Conservation (phyloP, 2,329 filamentous ascomycete species). For the Cladorrhinum sp. region DNA sequence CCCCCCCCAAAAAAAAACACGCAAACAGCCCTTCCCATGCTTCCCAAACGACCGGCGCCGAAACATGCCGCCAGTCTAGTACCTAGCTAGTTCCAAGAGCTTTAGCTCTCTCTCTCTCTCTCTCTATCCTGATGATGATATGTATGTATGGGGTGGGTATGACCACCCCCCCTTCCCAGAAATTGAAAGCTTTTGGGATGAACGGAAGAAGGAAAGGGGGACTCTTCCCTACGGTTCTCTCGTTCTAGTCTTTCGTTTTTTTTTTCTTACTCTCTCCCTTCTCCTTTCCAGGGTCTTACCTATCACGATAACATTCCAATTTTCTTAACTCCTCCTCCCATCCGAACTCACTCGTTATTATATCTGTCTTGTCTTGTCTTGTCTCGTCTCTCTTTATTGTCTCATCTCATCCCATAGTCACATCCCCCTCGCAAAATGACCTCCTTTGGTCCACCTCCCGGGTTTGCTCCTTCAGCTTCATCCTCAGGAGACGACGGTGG, state of each 20-base stretch:
- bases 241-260: background rate
- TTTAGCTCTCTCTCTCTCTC: background rate
- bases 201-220: background rate
- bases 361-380: background rate
- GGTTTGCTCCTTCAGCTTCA: slow-evolving; percentile 19
- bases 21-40: background rate
- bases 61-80: background rate
- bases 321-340: background rate
- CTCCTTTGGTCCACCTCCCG: background rate
- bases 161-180: background rate
- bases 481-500: slow-evolving; percentile 17
- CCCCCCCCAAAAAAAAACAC: background rate
- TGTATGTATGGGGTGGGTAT: background rate
- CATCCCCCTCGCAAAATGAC: slow-evolving; percentile 3
- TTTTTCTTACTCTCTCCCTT: background rate
- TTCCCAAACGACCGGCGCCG: background rate
- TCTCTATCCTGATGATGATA: background rate
- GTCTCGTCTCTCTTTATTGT: background rate
- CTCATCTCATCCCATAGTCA: background rate
- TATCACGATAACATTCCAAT: background rate
- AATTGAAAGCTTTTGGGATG: background rate
- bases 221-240: background rate
- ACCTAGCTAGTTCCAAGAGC: background rate
- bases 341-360: background rate
- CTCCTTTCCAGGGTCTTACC: background rate